These are phyloP conservation scores for Chlamydomonas urium DNA, from an alignment of 139 green algal genomes.

Conservation along the genomic window DNA sequence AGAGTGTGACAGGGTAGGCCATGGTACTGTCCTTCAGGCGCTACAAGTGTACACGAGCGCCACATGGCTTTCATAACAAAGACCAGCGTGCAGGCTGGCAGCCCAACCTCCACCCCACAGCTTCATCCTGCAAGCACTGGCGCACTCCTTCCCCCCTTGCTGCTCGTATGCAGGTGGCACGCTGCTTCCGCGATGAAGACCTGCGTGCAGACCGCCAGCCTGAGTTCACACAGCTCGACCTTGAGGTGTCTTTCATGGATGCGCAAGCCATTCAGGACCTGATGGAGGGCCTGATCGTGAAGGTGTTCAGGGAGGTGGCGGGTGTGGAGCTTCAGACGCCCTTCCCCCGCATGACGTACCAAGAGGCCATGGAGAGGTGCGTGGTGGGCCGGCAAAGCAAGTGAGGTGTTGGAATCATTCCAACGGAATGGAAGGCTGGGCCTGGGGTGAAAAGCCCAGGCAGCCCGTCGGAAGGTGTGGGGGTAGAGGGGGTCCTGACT, in stretches of 20 bases:
- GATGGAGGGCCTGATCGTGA: conserved; percentile 73
- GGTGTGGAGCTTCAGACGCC: conserved; percentile 20
- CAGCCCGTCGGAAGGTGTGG: too few species aligned
- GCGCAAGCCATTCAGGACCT: conserved; percentile 78
- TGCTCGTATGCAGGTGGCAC: conserved; percentile 60
- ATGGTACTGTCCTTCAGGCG: too few species aligned
- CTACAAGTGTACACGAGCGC: too few species aligned
- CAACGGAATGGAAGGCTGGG: too few species aligned
- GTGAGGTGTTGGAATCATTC: too few species aligned
- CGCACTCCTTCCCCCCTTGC: background rate
- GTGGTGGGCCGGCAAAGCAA: too few species aligned
- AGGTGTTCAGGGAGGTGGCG: conserved; percentile 60
- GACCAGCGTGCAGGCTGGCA: background rate
- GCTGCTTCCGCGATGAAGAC: conserved; percentile 97
- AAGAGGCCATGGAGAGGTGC: conserved; percentile 83
- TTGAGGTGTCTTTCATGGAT: conserved; percentile 93
- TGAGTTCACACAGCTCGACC: conserved; percentile 97
- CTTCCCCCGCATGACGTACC: conserved; percentile 84
- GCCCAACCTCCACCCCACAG: background rate
- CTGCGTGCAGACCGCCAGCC: conserved; percentile 91
- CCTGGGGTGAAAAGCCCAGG: too few species aligned
- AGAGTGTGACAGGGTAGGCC: too few species aligned
- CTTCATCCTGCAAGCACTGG: too few species aligned
- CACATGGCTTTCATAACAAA: background rate
- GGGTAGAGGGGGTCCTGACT: too few species aligned